Base-by-base conservation (phyloP, 1,284 basidiomycete species). In the Athelia sp. region DNA sequence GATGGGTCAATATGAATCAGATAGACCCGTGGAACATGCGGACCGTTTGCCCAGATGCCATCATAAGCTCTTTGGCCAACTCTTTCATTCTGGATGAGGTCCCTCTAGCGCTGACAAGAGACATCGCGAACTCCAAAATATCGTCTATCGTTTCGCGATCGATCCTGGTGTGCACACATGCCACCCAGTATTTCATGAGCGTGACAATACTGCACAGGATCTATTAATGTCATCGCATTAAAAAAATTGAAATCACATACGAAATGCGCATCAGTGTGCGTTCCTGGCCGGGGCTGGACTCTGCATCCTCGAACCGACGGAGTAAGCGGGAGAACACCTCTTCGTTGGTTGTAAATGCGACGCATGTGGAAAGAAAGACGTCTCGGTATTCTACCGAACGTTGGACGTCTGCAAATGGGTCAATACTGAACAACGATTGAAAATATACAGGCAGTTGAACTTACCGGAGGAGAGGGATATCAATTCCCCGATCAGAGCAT, bases 261-360 rank as follows among this genome's bases (percentile, higher is more conserved):
- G 67, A 70, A 54, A 63, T 62, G 52, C 69, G 68, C 34, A 66
- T 46, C 9, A 54, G 54, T n/a, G 60, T 59, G 18, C 62, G 59
- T 35, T 62, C 55, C 36, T 40, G 36, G n/a, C 36, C 36, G 6
- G 36, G 43, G 22, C 53, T 51, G 14, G 48, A 43, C 51, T 69
- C 67, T 13, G 60, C 61, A 15, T 69, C 65, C 26, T 66, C 53
- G 53, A 72, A 74, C 14, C 63, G 68, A 42, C 60, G 62, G 44
- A 61, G 54, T 19, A 75, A 51, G 13, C 65, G 54, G 3, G 46
- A 50, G 50, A 73, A 69, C 17, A 75, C 50, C n/a, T 65, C 65
- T 45, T 69, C 65, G 4, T 67, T 57, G 3, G 67, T 68, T 3
- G 69, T 66, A 50, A 73, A 75, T 45, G 70, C 67, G n/a, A 61